Conservation (phyloP, 352 stramenopile species). For the Globisporangium iwayamae region DNA sequence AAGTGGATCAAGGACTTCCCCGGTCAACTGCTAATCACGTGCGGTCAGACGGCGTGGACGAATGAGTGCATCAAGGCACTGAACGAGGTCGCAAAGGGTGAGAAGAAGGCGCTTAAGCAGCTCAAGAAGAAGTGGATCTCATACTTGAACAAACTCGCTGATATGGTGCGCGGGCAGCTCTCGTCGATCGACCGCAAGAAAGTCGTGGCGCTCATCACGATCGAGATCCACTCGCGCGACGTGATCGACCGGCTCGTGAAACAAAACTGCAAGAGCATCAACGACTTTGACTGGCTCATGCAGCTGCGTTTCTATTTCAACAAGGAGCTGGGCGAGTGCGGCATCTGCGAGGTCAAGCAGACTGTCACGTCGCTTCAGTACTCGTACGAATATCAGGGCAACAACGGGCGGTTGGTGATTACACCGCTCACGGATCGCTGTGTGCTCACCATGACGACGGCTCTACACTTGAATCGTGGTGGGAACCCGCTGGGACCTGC, state of each 20-base stretch:
- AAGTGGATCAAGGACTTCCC: constrained; percentile 95
- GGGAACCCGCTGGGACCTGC: constrained; percentile 90
- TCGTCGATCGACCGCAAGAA: constrained; percentile 92
- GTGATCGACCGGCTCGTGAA: constrained; percentile 94
- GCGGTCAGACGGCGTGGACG: constrained; percentile 90
- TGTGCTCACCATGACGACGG: constrained; percentile 92
- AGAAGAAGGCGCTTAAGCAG: constrained; percentile 90
- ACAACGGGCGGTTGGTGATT: constrained; percentile 89
- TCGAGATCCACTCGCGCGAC: constrained; percentile 96
- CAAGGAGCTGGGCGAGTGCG: constrained; percentile 75
- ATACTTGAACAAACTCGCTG: constrained; percentile 92
- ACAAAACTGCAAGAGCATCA: constrained; percentile 88
- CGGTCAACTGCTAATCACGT: constrained; percentile 91
- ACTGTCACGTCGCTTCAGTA: constrained; percentile 84
- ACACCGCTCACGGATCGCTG: constrained; percentile 92
- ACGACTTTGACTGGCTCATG: constrained; percentile 92
- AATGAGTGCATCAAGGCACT: constrained; percentile 93
- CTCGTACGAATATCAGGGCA: constrained; percentile 85
- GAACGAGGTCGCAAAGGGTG: constrained; percentile 85
- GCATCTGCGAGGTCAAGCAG: constrained; percentile 86
- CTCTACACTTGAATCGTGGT: constrained; percentile 88
- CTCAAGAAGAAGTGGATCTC: constrained; percentile 94
- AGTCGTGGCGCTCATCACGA: constrained; percentile 96
- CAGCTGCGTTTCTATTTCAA: constrained; percentile 87
- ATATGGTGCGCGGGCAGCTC: constrained; percentile 90